phyloP scores from a whole-genome alignment of 1,284 basidiomycete species.

The Ustilago loliicola region DNA sequence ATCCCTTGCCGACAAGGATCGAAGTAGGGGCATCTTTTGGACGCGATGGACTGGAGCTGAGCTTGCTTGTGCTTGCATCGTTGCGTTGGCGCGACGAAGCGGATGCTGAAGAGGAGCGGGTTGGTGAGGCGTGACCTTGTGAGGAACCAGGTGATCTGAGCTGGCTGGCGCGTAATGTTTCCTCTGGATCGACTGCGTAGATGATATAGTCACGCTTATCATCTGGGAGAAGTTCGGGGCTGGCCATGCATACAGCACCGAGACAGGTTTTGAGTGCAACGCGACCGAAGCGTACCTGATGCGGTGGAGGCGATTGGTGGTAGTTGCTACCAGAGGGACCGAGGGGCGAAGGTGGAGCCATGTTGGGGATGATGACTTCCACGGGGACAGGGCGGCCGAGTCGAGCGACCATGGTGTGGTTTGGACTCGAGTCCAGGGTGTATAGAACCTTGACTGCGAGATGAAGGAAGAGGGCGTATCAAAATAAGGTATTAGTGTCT shows the following conservation, averaged over 20 bases:
- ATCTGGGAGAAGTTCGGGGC: conserved; percentile 67
- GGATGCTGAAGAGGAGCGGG: conserved; percentile 30
- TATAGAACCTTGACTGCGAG: conserved; percentile 68
- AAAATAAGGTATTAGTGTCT: conserved; percentile 4
- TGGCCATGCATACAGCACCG: conserved; percentile 67
- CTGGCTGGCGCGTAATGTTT: conserved; percentile 55
- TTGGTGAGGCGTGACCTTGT: conserved; percentile 20
- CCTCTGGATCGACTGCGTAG: conserved; percentile 69
- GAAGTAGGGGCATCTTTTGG: conserved; percentile 32
- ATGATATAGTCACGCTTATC: conserved; percentile 65
- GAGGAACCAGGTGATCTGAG: conserved; percentile 40
- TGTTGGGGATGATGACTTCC: conserved; percentile 55
- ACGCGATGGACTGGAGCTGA: conserved; percentile 33
- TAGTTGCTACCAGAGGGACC: conserved; percentile 29
- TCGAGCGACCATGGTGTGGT: conserved; percentile 66
- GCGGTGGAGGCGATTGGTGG: conserved; percentile 24
- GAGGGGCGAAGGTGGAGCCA: conserved; percentile 38
- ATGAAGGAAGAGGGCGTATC: background rate
- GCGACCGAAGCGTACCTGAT: conserved; percentile 56
- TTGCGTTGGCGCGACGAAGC: conserved; percentile 26
- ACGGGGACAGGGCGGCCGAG: conserved; percentile 52
- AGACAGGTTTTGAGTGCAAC: conserved; percentile 67
- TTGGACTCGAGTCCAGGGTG: conserved; percentile 63
- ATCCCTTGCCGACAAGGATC: conserved; percentile 67
- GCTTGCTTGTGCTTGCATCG: conserved; percentile 44